A percentile compares a stretch with the other conserved stretches of the same genome.
Conservation (phyloP, 2,329 filamentous ascomycete genomes). For the Cladobotryum protrusum region DNA sequence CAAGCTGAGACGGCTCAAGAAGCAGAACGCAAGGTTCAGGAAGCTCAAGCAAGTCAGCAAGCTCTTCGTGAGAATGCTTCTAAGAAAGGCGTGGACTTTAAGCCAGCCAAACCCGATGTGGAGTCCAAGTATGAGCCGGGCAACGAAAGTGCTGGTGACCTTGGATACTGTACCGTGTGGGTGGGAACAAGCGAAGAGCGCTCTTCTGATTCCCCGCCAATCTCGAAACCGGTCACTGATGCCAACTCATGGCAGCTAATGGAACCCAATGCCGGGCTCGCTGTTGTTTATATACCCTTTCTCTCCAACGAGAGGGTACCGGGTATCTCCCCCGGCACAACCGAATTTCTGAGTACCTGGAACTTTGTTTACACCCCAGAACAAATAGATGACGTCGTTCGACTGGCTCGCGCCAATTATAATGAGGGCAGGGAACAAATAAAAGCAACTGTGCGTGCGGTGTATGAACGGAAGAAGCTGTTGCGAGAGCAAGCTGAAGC, state of each 20-base stretch:
- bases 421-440: slow-evolving; percentile 74
- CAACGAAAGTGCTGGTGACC: slow-evolving; percentile 47
- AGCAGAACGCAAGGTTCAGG: slow-evolving; percentile 55
- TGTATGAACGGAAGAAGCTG: slow-evolving; percentile 87
- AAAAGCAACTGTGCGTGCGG: slow-evolving; percentile 70
- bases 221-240: slow-evolving; percentile 51
- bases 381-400: slow-evolving; percentile 79
- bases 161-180: slow-evolving; percentile 94
- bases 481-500: slow-evolving; percentile 50
- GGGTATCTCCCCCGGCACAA: slow-evolving; percentile 74
- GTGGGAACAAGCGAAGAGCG: slow-evolving; percentile 78
- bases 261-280: slow-evolving; percentile 74
- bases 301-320: slow-evolving; percentile 73
- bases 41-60: slow-evolving; percentile 48
- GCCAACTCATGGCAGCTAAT: slow-evolving; percentile 60
- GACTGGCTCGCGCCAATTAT: slow-evolving; percentile 80
- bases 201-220: slow-evolving; percentile 46
- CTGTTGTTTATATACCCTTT: slow-evolving; percentile 86
- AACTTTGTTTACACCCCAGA: slow-evolving; percentile 94
- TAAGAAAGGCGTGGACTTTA: slow-evolving; percentile 18
- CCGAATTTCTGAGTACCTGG: slow-evolving; percentile 91
- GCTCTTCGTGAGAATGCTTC: slow-evolving; percentile 21
- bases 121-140: slow-evolving; percentile 35
- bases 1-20: slow-evolving; percentile 55
- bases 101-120: slow-evolving; percentile 20